Conservation (phyloP, 2,329 filamentous ascomycete species). For the Coccinonectria pachysandricola region DNA sequence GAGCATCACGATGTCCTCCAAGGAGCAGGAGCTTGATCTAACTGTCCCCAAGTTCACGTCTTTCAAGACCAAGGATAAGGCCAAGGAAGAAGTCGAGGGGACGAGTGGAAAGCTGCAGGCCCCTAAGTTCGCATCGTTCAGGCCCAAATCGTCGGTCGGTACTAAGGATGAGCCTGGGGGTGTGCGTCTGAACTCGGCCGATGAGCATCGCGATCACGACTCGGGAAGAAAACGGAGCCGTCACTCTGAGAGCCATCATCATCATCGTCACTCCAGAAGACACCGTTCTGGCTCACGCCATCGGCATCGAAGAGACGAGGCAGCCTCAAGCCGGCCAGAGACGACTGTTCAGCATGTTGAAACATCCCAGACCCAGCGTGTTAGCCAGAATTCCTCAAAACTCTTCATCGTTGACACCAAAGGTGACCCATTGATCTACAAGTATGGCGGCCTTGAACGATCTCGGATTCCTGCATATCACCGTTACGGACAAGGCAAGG, state of each 20-base stretch:
- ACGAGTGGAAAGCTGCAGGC: conserved; percentile 10
- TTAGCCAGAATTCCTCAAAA: conserved; percentile 13
- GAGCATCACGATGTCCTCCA: conserved; percentile 16
- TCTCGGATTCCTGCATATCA: conserved; percentile 63
- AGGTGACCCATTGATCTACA: conserved; percentile 66
- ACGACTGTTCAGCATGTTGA: conserved; percentile 4
- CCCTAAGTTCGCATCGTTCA: conserved; percentile 70
- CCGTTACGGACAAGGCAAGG: conserved; percentile 54
- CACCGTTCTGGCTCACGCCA: conserved; percentile 9
- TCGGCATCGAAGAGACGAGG: conserved; percentile 5
- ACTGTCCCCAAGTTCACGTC: conserved; percentile 61
- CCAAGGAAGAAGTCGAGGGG: conserved; percentile 1
- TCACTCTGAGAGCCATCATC: conserved; percentile 9
- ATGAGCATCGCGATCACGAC: conserved; percentile 13
- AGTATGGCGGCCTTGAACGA: conserved; percentile 64
- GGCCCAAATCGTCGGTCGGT: no score
- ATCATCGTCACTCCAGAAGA: conserved; percentile 9
- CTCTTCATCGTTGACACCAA: conserved; percentile 57
- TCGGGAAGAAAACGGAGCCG: conserved; percentile 12
- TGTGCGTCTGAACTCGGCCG: no score
- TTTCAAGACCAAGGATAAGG: conserved; percentile 40
- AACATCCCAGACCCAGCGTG: conserved; percentile 2
- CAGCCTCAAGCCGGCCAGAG: conserved; percentile 3
- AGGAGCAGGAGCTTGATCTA: conserved; percentile 13
- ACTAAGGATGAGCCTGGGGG: no score